These are phyloP conservation scores for Claviceps maximensis DNA, from an alignment of 2,329 filamentous ascomycete genomes.

Conservation along the genomic window DNA sequence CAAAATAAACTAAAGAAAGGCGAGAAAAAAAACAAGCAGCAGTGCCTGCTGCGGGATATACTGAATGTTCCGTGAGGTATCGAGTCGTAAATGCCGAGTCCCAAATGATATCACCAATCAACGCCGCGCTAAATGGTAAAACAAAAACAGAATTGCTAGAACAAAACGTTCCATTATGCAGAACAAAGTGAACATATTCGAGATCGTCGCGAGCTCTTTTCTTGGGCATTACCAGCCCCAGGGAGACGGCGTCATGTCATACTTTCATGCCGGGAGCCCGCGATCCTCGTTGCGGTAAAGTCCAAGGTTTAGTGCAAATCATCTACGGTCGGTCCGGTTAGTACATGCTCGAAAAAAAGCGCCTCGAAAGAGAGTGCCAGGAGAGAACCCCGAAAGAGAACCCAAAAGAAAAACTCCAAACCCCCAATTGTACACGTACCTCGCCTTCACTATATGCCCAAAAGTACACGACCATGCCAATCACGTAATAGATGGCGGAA, in stretches of 20 bases:
- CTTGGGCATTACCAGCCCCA: background rate
- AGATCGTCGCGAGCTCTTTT: background rate
- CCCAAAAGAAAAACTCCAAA: background rate
- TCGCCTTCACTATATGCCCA: slow-evolving; percentile 97
- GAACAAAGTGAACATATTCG: background rate
- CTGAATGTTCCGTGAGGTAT: background rate
- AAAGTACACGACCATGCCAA: slow-evolving; percentile 80
- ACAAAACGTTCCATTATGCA: background rate
- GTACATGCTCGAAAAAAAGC: slow-evolving; percentile 5
- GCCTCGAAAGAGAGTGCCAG: background rate
- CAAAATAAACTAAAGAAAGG: background rate
- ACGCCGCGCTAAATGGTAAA: slow-evolving; percentile 5
- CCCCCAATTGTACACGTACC: slow-evolving; percentile 39
- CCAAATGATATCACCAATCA: background rate
- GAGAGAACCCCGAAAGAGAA: background rate
- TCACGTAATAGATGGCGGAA: slow-evolving; percentile 78
- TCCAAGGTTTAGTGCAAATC: slow-evolving; percentile 58
- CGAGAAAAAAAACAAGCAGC: background rate
- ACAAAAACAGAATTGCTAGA: background rate
- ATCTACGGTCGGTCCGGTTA: slow-evolving; percentile 29
- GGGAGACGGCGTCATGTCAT: background rate
- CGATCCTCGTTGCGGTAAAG: slow-evolving; percentile 43
- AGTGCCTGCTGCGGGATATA: background rate
- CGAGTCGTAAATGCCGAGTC: background rate
- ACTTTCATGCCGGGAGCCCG: slow-evolving; percentile 10